Evolutionary conservation across 2,329 filamentous ascomycete genomes (phyloP), one percentile per base, ranked within the genome.

Genomic region (Pyrenochaeta sp.): DNA sequence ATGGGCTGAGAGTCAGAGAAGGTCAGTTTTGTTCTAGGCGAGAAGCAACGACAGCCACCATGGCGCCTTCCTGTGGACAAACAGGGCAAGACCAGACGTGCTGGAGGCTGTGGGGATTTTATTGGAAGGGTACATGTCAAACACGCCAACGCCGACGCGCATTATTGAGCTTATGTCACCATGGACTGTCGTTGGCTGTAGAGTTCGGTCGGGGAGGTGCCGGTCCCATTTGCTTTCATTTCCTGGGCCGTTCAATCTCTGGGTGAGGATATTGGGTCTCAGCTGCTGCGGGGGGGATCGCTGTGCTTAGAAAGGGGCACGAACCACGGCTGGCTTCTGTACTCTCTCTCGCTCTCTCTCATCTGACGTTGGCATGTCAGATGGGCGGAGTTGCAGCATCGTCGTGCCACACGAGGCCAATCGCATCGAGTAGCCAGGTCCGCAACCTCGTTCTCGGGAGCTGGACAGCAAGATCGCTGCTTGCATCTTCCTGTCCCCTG

Each of bases 151-250:
- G 53, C 49, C 42, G 51, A 53, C 51, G 61, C 57, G 61, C 61
- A 56, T 61, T 55, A 61, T 63, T 41, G 57, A 58, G 54, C 56
- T 59, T 58, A 60, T 53, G 58, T 58, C 58, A 60, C 58, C 50
- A 63, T 58, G 49, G 45, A 54, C 60, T 63, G 51, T 60, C 58
- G 64, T 64, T 67, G 66, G 68, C 56, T 56, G 60, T 56, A 57
- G 59, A 58, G 42, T 51, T 57, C 45, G 54, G 61, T 55, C 33
- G 55, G 45, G 56, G 56, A 61, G 59, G 60, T 57, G 60, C 53
- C 51, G 46, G 51, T 60, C 15, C 48, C 51, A 59, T 49, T 47
- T 61, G 56, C 58, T n/a, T 63, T 72, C 70, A 73, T 73, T 67
- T 72, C 67, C 64, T 63, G 49, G 21, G 37, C 49, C 45, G 57